A percentile compares a stretch with the other conserved stretches of the same genome.
phyloP scores from a whole-genome alignment of 73 alveolate genomes.

The Stentor roeselii region DNA sequence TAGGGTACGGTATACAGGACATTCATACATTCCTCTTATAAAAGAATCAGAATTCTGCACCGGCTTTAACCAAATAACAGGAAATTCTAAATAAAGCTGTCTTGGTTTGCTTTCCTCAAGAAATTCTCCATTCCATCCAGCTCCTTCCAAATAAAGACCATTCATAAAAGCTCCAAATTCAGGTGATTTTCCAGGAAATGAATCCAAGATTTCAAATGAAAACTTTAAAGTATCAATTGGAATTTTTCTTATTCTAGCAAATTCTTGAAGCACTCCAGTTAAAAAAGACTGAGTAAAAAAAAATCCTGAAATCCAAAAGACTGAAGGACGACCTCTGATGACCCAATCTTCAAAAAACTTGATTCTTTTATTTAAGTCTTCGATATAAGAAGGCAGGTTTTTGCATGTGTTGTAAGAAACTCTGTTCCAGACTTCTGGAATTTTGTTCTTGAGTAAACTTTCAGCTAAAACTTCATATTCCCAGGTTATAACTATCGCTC shows the following conservation, averaged over 20 bases:
- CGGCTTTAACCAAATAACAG: constrained; percentile 50
- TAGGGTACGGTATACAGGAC: constrained; percentile 93
- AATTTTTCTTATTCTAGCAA: constrained; percentile 83
- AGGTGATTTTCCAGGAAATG: constrained; percentile 68
- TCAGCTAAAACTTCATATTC: constrained; percentile 84
- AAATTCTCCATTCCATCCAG: constrained; percentile 87
- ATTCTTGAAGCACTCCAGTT: constrained; percentile 91
- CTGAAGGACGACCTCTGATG: constrained; percentile 80
- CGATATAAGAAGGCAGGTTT: constrained; percentile 80
- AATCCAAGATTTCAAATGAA: constrained; percentile 76
- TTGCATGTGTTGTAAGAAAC: constrained; percentile 82
- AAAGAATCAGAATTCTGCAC: constrained; percentile 14
- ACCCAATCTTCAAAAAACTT: constrained; percentile 90
- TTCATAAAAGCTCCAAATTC: constrained; percentile 92
- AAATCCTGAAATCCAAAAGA: constrained; percentile 96
- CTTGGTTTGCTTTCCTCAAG: constrained; percentile 85
- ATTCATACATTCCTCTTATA: constrained; percentile 49
- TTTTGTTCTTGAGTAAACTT: constrained; percentile 68
- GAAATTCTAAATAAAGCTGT: constrained; percentile 76
- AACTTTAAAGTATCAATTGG: constrained; percentile 91
- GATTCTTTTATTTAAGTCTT: constrained; percentile 80
- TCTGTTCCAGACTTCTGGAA: constrained; percentile 89
- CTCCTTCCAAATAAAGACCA: constrained; percentile 97
- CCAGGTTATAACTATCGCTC: constrained; percentile 83
- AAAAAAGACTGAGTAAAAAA: constrained; percentile 92